phyloP scores from a whole-genome alignment of 257 asterid genomes.

The Scutellaria galericulata region DNA sequence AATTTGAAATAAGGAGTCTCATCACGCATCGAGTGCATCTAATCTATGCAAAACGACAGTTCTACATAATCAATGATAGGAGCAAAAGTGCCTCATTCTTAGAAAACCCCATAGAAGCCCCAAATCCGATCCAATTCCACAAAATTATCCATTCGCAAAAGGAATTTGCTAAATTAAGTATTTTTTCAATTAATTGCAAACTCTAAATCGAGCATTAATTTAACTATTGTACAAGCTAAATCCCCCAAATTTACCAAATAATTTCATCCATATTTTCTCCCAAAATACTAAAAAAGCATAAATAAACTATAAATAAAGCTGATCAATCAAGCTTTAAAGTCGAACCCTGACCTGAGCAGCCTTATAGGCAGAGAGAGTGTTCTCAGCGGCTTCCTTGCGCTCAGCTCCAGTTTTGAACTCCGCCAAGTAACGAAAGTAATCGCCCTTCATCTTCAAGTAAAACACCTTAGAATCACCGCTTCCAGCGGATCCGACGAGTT shows the following conservation, averaged over 20 bases:
- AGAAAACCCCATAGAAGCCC: background rate
- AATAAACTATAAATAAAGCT: background rate
- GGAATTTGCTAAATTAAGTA: background rate
- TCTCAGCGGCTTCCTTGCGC: constrained; percentile 65
- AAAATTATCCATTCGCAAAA: background rate
- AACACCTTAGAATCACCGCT: constrained; percentile 55
- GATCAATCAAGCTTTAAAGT: background rate
- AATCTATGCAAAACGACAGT: background rate
- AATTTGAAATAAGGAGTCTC: background rate
- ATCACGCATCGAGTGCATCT: constrained; percentile 13
- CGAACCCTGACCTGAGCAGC: constrained; percentile 57
- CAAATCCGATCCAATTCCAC: background rate
- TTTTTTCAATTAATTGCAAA: background rate
- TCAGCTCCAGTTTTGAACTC: constrained; percentile 57
- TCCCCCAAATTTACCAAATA: constrained; percentile 5
- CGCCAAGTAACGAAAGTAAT: constrained; percentile 53
- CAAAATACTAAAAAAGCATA: background rate
- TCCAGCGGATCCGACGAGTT: constrained; percentile 54
- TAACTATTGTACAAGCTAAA: background rate
- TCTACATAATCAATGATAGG: background rate
- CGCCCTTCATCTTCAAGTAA: constrained; percentile 62
- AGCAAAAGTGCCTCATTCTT: background rate
- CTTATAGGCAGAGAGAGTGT: constrained; percentile 63
- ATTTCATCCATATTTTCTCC: constrained; percentile 12
- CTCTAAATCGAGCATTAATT: background rate